Evolutionary conservation across 805 yeast species (phyloP).

Genomic region (Debaryomyces hansenii): DNA sequence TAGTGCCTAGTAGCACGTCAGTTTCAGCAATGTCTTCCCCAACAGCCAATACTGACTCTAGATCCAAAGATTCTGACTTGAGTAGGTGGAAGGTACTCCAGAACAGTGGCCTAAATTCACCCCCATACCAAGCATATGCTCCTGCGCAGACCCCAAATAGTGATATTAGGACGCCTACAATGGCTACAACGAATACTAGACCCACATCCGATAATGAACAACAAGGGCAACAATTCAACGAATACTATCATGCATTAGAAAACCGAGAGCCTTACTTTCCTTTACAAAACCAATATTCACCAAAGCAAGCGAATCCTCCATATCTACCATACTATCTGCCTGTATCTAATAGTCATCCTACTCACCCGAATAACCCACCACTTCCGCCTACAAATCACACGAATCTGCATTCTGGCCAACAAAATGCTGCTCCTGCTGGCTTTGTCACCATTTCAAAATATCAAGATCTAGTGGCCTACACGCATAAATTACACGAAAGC

Average conservation of each 20-base stretch:
- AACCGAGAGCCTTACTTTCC: not conserved
- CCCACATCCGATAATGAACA: not conserved
- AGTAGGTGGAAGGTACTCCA: constrained; percentile 17
- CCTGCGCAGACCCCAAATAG: not conserved
- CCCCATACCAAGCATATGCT: too few species aligned
- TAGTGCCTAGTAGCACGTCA: too few species aligned
- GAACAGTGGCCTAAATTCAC: not conserved
- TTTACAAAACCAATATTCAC: constrained; percentile 3
- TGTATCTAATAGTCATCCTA: not conserved
- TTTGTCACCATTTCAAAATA: constrained; percentile 29
- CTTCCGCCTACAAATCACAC: too few species aligned
- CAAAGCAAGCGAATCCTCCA: not conserved
- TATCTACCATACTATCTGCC: not conserved
- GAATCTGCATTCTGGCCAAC: too few species aligned
- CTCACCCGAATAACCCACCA: not conserved
- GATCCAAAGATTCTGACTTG: constrained; percentile 11
- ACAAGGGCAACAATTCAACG: not conserved
- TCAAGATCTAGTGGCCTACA: constrained; percentile 34
- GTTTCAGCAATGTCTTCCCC: not conserved
- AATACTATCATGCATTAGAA: too few species aligned
- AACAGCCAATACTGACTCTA: constrained; percentile 4
- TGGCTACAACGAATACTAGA: not conserved
- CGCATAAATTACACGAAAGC: constrained; percentile 30
- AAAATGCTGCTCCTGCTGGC: too few species aligned
- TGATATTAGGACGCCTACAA: not conserved